phyloP scores from a whole-genome alignment of 2,329 filamentous ascomycete genomes.

The Colletotrichum plurivorum region DNA sequence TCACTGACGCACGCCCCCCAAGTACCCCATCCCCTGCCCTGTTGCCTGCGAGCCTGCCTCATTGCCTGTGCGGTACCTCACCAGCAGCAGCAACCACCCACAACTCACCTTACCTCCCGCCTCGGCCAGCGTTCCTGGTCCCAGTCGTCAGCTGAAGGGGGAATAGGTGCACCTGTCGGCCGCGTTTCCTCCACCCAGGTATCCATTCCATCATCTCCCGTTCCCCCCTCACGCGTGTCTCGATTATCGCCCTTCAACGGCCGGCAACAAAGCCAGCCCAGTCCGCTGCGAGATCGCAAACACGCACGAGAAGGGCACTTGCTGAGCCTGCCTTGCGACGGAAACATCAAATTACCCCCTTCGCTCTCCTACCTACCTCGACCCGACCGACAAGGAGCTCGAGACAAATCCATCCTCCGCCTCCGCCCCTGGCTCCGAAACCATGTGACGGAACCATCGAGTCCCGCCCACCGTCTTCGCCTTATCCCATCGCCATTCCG shows the following conservation, averaged over 20 bases:
- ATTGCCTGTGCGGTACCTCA: background rate
- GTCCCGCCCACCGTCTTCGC: slow-evolving; percentile 37
- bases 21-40: background rate
- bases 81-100: background rate
- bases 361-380: slow-evolving; percentile 1
- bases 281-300: slow-evolving; percentile 13
- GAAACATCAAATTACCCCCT: slow-evolving; percentile 11
- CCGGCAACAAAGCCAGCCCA: slow-evolving; percentile 25
- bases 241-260: slow-evolving; percentile 26
- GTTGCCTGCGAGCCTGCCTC: background rate
- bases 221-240: slow-evolving; percentile 19
- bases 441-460: slow-evolving; percentile 42
- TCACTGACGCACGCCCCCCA: slow-evolving; percentile 13
- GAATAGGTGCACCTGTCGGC: slow-evolving; percentile 28
- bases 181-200: slow-evolving; percentile 28
- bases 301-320: slow-evolving; percentile 10
- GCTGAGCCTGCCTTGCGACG: slow-evolving; percentile 17
- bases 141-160: slow-evolving; percentile 39
- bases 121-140: slow-evolving; percentile 32
- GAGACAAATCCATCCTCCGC: slow-evolving; percentile 35
- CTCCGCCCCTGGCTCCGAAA: slow-evolving; percentile 40
- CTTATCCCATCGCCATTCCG: slow-evolving; percentile 28
- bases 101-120: slow-evolving; percentile 34
- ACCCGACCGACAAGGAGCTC: slow-evolving; percentile 27
- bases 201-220: slow-evolving; percentile 35